phyloP scores from a whole-genome alignment of 805 yeast species.

The Ogataea ramenticola region DNA sequence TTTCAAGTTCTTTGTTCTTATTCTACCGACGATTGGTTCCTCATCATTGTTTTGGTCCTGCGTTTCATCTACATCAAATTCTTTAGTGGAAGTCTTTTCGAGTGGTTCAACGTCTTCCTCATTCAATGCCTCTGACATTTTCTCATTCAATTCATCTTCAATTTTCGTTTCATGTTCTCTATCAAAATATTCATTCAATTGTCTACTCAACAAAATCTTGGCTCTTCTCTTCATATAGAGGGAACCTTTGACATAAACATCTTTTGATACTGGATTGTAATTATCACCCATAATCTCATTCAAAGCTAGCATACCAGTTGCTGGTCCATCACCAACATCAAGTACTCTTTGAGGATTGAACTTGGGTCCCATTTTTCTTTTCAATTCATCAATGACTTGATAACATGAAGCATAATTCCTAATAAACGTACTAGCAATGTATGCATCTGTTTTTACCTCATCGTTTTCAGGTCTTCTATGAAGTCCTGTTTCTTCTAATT shows the following conservation, averaged over 20 bases:
- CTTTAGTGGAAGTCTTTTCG: too few species aligned
- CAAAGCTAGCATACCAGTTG: conserved; percentile 81
- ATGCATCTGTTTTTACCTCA: conserved; percentile 68
- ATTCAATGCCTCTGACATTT: conserved; percentile 3
- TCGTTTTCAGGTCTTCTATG: conserved; percentile 34
- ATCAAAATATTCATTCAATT: conserved; percentile 38
- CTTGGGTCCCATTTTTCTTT: conserved; percentile 36
- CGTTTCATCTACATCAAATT: conserved; percentile 1
- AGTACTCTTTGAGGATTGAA: conserved; percentile 64
- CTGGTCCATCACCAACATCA: conserved; percentile 87
- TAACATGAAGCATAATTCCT: conserved; percentile 71
- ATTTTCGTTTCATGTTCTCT: conserved; percentile 33
- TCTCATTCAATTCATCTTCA: conserved; percentile 23
- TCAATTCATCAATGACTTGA: conserved; percentile 62
- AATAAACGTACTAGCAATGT: conserved; percentile 70
- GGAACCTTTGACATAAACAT: conserved; percentile 65
- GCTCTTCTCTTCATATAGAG: conserved; percentile 76
- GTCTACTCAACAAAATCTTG: conserved; percentile 66
- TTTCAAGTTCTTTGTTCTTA: conserved; percentile 48
- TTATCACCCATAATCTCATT: conserved; percentile 72
- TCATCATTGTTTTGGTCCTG: conserved; percentile 8
- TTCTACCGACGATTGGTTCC: conserved; percentile 39
- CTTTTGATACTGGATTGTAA: conserved; percentile 56
- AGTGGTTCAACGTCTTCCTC: conserved; percentile 3
- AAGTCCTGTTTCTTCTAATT: conserved; percentile 43